Evolutionary conservation across 2,329 filamentous ascomycete genomes (phyloP), one percentile per base, ranked within the genome.

Genomic region (Arthrobotrys sinensis): DNA sequence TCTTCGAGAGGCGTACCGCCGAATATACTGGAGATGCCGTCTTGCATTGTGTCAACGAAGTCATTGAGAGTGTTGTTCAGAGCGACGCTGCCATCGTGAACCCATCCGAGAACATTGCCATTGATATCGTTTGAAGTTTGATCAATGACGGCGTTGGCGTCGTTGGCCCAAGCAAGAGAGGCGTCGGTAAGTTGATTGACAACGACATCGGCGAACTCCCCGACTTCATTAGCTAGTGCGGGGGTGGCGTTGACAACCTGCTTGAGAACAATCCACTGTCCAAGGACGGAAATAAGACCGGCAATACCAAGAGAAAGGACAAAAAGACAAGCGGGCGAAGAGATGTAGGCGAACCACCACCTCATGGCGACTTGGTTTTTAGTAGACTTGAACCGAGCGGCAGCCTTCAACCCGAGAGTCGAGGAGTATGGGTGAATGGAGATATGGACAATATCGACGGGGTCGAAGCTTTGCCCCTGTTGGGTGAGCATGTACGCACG

Each of bases 401-500:
- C 89, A 19, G 92, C 81, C 84, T 89, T 91, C 83, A 97, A 88
- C 46, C 94, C 95, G 32, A 88, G 85, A 1, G 88, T 87, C 0
- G 93, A 89, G 0, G 93, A 93, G 81, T 91, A 90, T 0, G 95
- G 94, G 21, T 93, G 90, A 38, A 93, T 94, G 36, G 91, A 90
- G 80, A 97, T 92, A 85, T 97, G 97, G 48, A 97, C 89, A 40
- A 94, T 90, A 83, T 98, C 95, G 88, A 97, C 90, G 0, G 92
- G 89, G 82, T 98, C 94, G 83, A 90, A 90, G 21, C 43, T 38
- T 28, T 70, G 71, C 34, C 89, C 88, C 69, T 91, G 87, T 80
- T 88, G 86, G 53, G 87, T 86, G 81, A 97, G 88, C 36, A 94
- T 86, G 69, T 87, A 86, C 21, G 92, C 89, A 75, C 91, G 90